These are phyloP conservation scores for Russula earlei DNA, from an alignment of 768 basidiomycete genomes.

Conservation along the genomic window DNA sequence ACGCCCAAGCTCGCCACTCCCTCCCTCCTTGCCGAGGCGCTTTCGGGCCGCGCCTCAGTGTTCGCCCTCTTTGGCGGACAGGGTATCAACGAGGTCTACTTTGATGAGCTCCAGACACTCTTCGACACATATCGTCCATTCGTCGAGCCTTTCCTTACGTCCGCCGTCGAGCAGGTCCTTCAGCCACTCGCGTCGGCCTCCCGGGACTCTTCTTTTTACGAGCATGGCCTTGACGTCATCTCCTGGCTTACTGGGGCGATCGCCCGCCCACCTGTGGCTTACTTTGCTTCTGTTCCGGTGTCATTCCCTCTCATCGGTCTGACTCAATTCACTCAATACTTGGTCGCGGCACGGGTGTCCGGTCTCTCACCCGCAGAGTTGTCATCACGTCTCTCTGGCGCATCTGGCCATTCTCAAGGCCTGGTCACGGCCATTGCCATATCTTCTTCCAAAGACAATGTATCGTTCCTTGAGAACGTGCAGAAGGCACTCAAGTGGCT, in stretches of 20 bases:
- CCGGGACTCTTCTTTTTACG: constrained; percentile 56
- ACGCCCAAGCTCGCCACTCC: constrained; percentile 55
- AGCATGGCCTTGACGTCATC: constrained; percentile 68
- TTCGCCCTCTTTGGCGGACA: constrained; percentile 97
- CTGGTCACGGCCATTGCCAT: constrained; percentile 90
- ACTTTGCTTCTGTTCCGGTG: constrained; percentile 87
- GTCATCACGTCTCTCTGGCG: constrained; percentile 64
- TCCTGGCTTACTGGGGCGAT: constrained; percentile 72
- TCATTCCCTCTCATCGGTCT: constrained; percentile 95
- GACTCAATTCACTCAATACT: constrained; percentile 91
- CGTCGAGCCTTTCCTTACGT: constrained; percentile 59
- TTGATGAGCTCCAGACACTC: constrained; percentile 87
- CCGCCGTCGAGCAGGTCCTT: constrained; percentile 58
- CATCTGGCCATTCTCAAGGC: constrained; percentile 97
- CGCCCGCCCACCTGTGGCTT: constrained; percentile 68
- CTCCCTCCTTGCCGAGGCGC: constrained; percentile 57
- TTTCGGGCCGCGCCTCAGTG: constrained; percentile 56
- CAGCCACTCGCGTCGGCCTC: constrained; percentile 56
- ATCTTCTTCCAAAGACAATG: constrained; percentile 66
- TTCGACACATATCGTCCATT: constrained; percentile 90
- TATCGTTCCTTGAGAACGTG: constrained; percentile 65
- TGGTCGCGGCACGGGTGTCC: constrained; percentile 67
- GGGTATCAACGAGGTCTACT: constrained; percentile 96
- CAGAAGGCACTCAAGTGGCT: constrained; percentile 84
- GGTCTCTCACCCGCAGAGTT: constrained; percentile 74